phyloP scores from a whole-genome alignment of 768 basidiomycete species.

The Collybia mongolica region DNA sequence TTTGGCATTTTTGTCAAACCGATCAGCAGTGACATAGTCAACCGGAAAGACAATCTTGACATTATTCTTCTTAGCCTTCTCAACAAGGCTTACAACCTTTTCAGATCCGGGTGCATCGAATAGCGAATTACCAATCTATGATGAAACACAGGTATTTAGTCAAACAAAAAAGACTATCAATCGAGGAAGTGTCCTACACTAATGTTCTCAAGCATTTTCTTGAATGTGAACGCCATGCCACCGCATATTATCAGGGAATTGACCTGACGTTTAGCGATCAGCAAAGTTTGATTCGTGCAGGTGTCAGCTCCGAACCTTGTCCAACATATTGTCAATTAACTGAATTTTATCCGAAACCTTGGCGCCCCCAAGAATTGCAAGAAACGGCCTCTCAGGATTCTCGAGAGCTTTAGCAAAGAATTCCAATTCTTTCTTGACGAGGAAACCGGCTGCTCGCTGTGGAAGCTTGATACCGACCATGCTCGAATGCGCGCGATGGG shows the following conservation, averaged over 20 bases:
- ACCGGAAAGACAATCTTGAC: slow-evolving; percentile 96
- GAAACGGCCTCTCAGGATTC: slow-evolving; percentile 91
- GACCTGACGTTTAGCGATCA: slow-evolving; percentile 52
- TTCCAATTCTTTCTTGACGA: slow-evolving; percentile 98
- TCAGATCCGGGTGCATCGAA: slow-evolving; percentile 88
- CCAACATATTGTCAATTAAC: slow-evolving; percentile 98
- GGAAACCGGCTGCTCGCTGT: slow-evolving; percentile 91
- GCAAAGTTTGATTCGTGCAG: not conserved
- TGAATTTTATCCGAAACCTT: slow-evolving; percentile 99
- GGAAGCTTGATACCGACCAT: slow-evolving; percentile 97
- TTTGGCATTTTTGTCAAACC: slow-evolving; percentile 90
- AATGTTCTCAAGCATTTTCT: slow-evolving; percentile 85
- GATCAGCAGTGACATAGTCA: slow-evolving; percentile 93
- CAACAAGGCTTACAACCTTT: slow-evolving; percentile 80
- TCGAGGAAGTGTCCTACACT: slow-evolving; percentile 42
- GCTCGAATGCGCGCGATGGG: slow-evolving; percentile 96
- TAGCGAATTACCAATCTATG: slow-evolving; percentile 90
- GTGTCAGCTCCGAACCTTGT: slow-evolving; percentile 61
- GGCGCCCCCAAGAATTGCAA: slow-evolving; percentile 97
- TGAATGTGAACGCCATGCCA: slow-evolving; percentile 99
- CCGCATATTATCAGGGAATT: slow-evolving; percentile 95
- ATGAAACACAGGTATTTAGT: slow-evolving; percentile 2
- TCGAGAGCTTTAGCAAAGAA: slow-evolving; percentile 98
- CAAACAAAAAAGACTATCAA: not conserved
- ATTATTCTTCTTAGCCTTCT: slow-evolving; percentile 89